Base-by-base conservation (phyloP, 495 filamentous ascomycete genomes). In the Daldinia decipiens region DNA sequence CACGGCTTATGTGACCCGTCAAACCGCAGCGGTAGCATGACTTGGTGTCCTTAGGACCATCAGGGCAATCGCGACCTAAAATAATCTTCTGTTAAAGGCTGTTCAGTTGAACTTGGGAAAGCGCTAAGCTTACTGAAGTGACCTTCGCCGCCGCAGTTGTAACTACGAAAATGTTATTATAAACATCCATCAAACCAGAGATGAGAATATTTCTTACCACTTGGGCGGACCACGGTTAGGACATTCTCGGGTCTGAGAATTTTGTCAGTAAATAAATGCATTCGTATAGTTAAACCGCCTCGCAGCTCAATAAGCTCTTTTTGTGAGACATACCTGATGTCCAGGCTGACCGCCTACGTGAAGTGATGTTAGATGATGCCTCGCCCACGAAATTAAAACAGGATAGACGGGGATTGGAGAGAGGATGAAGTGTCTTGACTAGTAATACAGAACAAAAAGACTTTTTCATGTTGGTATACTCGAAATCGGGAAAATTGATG, bases 21-120 rank as follows among this genome's bases (percentile, higher is more conserved):
- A 90, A 86, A 75, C 91, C 91, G 85, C 95, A 98, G 68, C 92
- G 90, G 85, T 98, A 99, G 89, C 95, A 99, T 38, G 92, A 89
- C 84, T 97, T 97, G 82, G 76, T 77, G 43, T 97, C 94, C 87
- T 97, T 97, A 51, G 89, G 88, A 40, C 93, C 90, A 74, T 89
- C 87, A 64, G 91, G 90, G 85, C 95, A 99, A 76, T 99, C 95
- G 80, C 96, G 94, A 86, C 91, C 90, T 92, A 73, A 27, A 64
- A 40, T 34, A 1, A 39, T 50, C 15, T 63, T 57, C 50, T 32
- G 43, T 76, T 67, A 74, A 43, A 17, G 39, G 50, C 39, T 21
- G 11, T 55, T 67, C 32, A 32, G 17, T 58, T 19, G 19, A 43
- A 51, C 1, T 7, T 40, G 40, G 19, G 55, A 29, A 27, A 53